Conservation (phyloP, 192 early-diverging fungal genomes). For the Coemansia sp. region DNA sequence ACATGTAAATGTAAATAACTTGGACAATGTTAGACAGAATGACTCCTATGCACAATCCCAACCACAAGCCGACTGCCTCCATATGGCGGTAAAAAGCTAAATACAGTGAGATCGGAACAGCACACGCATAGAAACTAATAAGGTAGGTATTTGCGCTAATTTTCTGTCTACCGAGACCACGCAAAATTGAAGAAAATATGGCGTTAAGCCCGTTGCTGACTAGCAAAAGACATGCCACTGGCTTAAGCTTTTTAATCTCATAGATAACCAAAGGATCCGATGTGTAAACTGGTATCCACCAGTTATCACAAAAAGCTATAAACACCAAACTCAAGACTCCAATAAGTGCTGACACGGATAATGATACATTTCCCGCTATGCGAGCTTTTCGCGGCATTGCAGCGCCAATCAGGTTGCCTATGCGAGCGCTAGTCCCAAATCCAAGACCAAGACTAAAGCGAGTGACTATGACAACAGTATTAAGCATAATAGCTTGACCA, state of each 20-base stretch:
- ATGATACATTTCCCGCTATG: conserved; percentile 57
- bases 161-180: conserved; percentile 53
- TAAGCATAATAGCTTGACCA: conserved; percentile 70
- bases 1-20: conserved; percentile 28
- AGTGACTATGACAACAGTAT: conserved; percentile 64
- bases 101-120: conserved; percentile 46
- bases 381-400: conserved; percentile 56
- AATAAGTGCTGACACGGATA: conserved; percentile 57
- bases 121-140: conserved; percentile 50
- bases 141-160: conserved; percentile 50
- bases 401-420: conserved; percentile 72
- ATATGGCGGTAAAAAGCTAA: conserved; percentile 36
- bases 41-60: conserved; percentile 51
- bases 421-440: conserved; percentile 71
- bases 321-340: conserved; percentile 26
- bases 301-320: conserved; percentile 14
- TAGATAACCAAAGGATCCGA: conserved; percentile 64
- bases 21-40: conserved; percentile 27
- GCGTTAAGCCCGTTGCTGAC: conserved; percentile 57
- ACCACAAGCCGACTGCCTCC: conserved; percentile 38
- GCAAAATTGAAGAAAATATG: conserved; percentile 53
- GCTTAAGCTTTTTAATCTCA: conserved; percentile 69
- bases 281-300: conserved; percentile 58
- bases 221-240: conserved; percentile 68
- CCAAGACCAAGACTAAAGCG: conserved; percentile 70